Base-by-base conservation (phyloP, 192 early-diverging fungal genomes). In the Coemansia sp. region DNA sequence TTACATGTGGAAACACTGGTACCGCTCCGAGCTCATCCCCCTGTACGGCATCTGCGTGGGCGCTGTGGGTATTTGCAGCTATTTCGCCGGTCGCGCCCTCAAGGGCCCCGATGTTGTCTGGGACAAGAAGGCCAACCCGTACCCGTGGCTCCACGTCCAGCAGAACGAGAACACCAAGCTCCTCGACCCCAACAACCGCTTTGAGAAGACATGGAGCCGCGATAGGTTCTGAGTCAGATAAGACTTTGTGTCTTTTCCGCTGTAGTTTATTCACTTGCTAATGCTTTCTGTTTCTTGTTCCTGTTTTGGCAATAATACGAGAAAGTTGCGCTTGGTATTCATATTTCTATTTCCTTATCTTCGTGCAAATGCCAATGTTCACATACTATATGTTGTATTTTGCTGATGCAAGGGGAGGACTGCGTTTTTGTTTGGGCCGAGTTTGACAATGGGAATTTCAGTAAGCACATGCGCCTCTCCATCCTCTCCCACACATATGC, bases 151-250 rank as follows among this genome's bases (percentile, higher is more conserved):
- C 57, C 67, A 79, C 42, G 81, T 83, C 45, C 35, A 83, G 81
- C 69, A 78, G 72, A 72, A 75, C 69, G 72, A 83, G 76, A 83
- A 71, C 73, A 48, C 71, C 60, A 83, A 83, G 81, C 66, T 83
- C 20, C 46, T 83, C 49, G 81, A 83, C 48, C 73, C 72, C 50
- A 75, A 66, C 59, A 56, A 60, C 63, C 63, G 66, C 53, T 83
- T 83, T 48, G 75, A 83, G 53, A 74, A 73, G 72, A 54, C 78
- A 54, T 82, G 80, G 80, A 67, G 64, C 5, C 80, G 80, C 69
- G 71, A 69, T 60, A 63, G 68, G 53, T 75, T 82, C 42, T 82
- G 77, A 42, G 50, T 19, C 6, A 17, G 45, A 19, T 19, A 9
- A 25, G 14, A 7, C 2, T 20, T 19, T 50, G 0, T 13, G 8